Base-by-base conservation (phyloP, 257 asterid genomes). In the Solanum pimpinellifolium region DNA sequence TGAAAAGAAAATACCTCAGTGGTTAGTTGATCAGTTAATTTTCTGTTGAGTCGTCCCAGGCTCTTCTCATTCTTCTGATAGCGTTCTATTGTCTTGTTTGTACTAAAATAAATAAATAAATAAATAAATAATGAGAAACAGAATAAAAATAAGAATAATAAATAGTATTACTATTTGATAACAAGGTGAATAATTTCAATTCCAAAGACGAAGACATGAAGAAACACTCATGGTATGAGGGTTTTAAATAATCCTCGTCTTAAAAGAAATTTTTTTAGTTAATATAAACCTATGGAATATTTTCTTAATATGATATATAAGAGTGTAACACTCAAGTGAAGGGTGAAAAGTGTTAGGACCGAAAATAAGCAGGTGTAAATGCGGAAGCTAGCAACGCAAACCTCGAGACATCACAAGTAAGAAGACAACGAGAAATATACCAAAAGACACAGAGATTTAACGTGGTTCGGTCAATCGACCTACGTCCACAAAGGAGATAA, bases 51-150 rank as follows among this genome's bases (percentile, higher is more conserved):
- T 11, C 37, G 15, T 9, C 44, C 84, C 29, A 14, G 70, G 39
- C 75, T 78, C 85, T 91, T 92, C 83, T 83, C 74, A 85, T 72
- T 89, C 87, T 89, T 90, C 86, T 68, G 81, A 49, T 92, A 92
- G 35, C 93, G 91, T 68, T 91, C 88, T 59, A 90, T 89, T 85
- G 88, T 91, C 52, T 78, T 83, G 47, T 25, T 46, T 59, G 78
- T 73, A 85, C 94, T 92, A 16, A 73, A 18, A 6, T 21, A 49
- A 46, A 7, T 33, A 33, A 31, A 31, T 33, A 33, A 31, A 31
- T 31, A 31, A 33, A 33, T 15, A 29, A 52, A 52, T 52, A 52
- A 52, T 15, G 7, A 52, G 62, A 52, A 52, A 18, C n/a, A 18
- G 2, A 52, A 81, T 81, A 18, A 81, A 46, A 80, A 47, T 18